Evolutionary conservation across 2,329 filamentous ascomycete genomes (phyloP), one percentile per base, ranked within the genome.

Genomic region (Aureobasidium sp.): DNA sequence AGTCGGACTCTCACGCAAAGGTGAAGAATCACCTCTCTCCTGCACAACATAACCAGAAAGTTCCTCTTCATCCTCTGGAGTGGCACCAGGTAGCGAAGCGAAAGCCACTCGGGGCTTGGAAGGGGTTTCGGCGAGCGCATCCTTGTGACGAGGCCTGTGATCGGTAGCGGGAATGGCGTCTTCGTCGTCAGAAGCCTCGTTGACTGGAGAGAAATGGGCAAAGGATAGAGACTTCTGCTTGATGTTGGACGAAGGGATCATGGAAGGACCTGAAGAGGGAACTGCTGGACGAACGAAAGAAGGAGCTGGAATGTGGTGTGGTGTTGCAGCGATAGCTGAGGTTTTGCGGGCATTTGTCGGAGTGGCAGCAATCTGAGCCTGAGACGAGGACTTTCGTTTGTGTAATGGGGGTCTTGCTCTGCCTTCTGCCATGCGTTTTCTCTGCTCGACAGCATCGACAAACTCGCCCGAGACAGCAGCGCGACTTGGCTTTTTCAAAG

Each of bases 401-500:
- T 42, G 25, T 39, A 54, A 32, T 27, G 54, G 69, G 64, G 36
- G 59, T 54, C 67, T 68, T 11, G 67, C 67, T 25, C 68, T 68
- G 10, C 67, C 69, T 60, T 70, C 67, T 4, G 67, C 71, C 59
- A 72, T 72, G 48, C 54, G 60, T 32, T 64, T 64, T 34, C 85
- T 82, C 67, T 81, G 82, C 70, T 91, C 87, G 5, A 84, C 81
- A 30, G 84, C 86, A 65, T 90, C 87, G 3, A 82, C 84, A 61
- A 89, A 79, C 41, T 84, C 81, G 67, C 85, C 86, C 36, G 85
- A 85, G 13, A 86, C 87, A 44, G 88, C 78, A 25, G 84, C 81
- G 49, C 90, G 83, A 68, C 93, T 91, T 1, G 90, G 90, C 72
- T 86, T 90, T 71, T 88, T 86, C 45, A 93, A 72, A 9, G 85